A percentile compares a stretch with the other conserved stretches of the same genome.
Conservation (phyloP, 2,329 filamentous ascomycete genomes). For the Paradendryphiella salina region DNA sequence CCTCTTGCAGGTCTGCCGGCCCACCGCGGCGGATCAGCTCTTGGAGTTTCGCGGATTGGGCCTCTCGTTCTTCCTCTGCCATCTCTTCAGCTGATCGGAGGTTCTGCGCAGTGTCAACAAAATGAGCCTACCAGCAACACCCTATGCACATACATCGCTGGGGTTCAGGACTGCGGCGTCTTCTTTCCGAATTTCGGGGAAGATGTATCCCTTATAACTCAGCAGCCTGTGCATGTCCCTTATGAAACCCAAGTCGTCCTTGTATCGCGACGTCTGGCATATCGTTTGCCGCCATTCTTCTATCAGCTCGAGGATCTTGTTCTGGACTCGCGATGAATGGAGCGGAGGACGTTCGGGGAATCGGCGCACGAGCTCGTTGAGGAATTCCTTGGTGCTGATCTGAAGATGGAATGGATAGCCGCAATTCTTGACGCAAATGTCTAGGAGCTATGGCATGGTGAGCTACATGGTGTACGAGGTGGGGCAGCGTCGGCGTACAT, state of each 20-base stretch:
- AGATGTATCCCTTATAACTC: conserved; percentile 95
- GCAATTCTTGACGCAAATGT: conserved; percentile 99
- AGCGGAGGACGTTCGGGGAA: conserved; percentile 93
- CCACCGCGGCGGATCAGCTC: conserved; percentile 91
- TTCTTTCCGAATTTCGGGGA: conserved; percentile 87
- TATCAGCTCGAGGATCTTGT: conserved; percentile 90
- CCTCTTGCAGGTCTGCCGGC: conserved; percentile 92
- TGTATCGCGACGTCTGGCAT: conserved; percentile 96
- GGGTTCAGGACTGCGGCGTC: conserved; percentile 96
- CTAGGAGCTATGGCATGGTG: conserved; percentile 66
- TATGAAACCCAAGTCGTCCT: conserved; percentile 94
- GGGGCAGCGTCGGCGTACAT: conserved; percentile 51
- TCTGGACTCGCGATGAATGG: conserved; percentile 82
- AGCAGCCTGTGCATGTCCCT: conserved; percentile 95
- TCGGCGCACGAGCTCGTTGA: conserved; percentile 94
- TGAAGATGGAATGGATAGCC: conserved; percentile 98
- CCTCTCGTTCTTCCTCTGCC: conserved; percentile 93
- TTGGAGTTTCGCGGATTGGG: conserved; percentile 96
- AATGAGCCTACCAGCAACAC: not conserved
- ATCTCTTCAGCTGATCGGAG: conserved; percentile 96
- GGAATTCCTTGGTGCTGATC: conserved; percentile 97
- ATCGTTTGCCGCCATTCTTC: conserved; percentile 99
- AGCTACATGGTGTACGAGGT: conserved; percentile 20
- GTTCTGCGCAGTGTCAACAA: conserved; percentile 61
- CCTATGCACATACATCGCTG: conserved; percentile 74